These are phyloP conservation scores for Boletellus deceptivus DNA, from an alignment of 1,284 basidiomycete genomes.

Conservation along the genomic window DNA sequence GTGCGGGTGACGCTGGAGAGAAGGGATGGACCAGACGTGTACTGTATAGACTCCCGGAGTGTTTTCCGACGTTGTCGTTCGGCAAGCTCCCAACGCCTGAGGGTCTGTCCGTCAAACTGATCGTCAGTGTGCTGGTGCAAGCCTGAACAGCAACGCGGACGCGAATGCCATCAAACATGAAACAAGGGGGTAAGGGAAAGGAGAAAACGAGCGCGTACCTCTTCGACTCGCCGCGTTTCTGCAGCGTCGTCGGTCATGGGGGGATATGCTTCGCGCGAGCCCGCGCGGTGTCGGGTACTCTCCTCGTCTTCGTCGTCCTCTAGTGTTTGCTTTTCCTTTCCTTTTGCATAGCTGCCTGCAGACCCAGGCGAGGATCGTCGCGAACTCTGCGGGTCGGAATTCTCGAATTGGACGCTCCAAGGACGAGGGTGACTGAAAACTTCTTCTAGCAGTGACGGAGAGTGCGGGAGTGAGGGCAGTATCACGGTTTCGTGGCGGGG, in stretches of 20 bases:
- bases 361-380: slow-evolving; percentile 16
- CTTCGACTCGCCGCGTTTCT: slow-evolving; percentile 65
- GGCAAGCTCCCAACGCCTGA: slow-evolving; percentile 68
- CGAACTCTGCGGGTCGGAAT: slow-evolving; percentile 11
- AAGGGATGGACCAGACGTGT: slow-evolving; percentile 42
- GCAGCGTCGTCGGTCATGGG: slow-evolving; percentile 61
- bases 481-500: slow-evolving; percentile 16
- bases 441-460: slow-evolving; percentile 42
- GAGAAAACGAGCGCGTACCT: slow-evolving; percentile 47
- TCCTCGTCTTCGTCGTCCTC: slow-evolving; percentile 27
- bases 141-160: background rate
- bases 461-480: slow-evolving; percentile 39
- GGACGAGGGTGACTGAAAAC: slow-evolving; percentile 41
- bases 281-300: slow-evolving; percentile 19
- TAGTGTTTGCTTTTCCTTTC: slow-evolving; percentile 27
- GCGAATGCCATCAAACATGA: background rate
- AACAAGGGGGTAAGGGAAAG: background rate
- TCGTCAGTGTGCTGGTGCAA: slow-evolving; percentile 8
- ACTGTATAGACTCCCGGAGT: slow-evolving; percentile 48
- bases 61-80: slow-evolving; percentile 68
- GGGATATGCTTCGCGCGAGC: slow-evolving; percentile 48
- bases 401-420: slow-evolving; percentile 33
- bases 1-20: slow-evolving; percentile 53
- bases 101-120: slow-evolving; percentile 45
- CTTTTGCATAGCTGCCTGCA: slow-evolving; percentile 17